Evolutionary conservation across 2,329 filamentous ascomycete genomes (phyloP), one percentile per base, ranked within the genome.

Genomic region (Sarocladiaceae sp.): DNA sequence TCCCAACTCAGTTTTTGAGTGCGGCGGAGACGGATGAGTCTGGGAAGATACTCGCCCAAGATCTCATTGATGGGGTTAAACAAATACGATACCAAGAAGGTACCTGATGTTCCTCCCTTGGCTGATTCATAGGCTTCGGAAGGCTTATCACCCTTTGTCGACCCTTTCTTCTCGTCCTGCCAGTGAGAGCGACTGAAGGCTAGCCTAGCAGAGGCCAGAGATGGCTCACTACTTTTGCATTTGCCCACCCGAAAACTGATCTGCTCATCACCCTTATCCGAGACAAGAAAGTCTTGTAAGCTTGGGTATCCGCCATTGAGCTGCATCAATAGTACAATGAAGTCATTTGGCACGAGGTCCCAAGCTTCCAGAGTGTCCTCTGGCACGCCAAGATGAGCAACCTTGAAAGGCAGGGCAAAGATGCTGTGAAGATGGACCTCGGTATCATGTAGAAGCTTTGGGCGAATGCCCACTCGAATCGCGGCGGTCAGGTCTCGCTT

Each of bases 291-390:
- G 1, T 77, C 63, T 20, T 87, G 77, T 50, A 87, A 72, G 3
- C 72, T 71, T 48, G 71, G 73, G 66, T 94, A 94, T 0, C 73
- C 75, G 31, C 68, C 67, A 0, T 74, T 71, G 58, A 86, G 88
- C 37, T 79, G 77, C 46, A 93, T 77, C 20, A 94, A 72, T 2
- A 92, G 71, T 2, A 91, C 77, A 35, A 94, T 66, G 61, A 91
- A 91, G 37, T 89, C 83, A 0, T 73, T 66, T 0, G 74, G 69
- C 12, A 77, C 67, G 10, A 94, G 63, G 56, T 85, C 76, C 90
- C 89, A 94, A 2, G 88, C 87, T 60, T 84, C 75, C 67, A 88
- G 79, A 1, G 82, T 84, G 60, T 90, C 87, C 29, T 84, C 76
- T 0, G 87, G 86, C 11, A 95, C 78, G 1, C 79, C 83, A 3